A percentile compares a stretch with the other conserved stretches of the same genome.
These are phyloP conservation scores for Hypericum perforatum DNA, from an alignment of 345 rosid genomes.

Conservation along the genomic window DNA sequence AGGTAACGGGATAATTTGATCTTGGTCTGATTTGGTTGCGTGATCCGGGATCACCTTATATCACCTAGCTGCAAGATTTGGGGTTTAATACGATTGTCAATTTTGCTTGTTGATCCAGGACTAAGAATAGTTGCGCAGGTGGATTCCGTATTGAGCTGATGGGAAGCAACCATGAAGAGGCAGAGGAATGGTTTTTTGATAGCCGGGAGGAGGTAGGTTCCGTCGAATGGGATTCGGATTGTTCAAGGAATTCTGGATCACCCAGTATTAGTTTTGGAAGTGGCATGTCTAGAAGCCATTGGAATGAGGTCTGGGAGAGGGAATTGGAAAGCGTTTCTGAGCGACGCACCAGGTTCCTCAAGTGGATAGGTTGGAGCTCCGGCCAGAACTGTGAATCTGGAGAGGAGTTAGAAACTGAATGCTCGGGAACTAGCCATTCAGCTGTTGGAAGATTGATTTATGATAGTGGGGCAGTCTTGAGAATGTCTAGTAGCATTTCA, in stretches of 20 bases:
- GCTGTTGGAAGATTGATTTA: conserved; percentile 20
- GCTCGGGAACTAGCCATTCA: conserved; percentile 11
- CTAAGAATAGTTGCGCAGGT: no score
- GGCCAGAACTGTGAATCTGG: conserved; percentile 14
- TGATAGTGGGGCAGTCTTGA: conserved; percentile 29
- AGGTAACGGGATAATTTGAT: no score
- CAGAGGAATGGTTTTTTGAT: conserved; percentile 44
- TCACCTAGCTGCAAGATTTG: no score
- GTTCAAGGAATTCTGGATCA: conserved; percentile 25
- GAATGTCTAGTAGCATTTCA: conserved; percentile 18
- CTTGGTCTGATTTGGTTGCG: no score
- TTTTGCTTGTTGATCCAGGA: no score
- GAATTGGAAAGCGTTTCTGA: conserved; percentile 42
- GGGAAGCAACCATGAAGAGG: conserved; percentile 30
- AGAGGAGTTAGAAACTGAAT: conserved; percentile 20
- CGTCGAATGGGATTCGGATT: conserved; percentile 32
- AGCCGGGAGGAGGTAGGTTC: conserved; percentile 48
- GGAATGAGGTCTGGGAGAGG: conserved; percentile 39
- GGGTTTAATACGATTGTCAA: no score
- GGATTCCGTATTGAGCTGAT: conserved; percentile 9
- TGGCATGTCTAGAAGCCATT: conserved; percentile 14
- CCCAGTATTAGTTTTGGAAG: conserved; percentile 10
- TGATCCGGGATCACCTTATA: no score
- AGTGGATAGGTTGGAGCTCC: conserved; percentile 26
- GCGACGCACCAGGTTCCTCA: conserved; percentile 34